phyloP scores from a whole-genome alignment of 176 grass and related monocot genomes.

The Juncus effusus region DNA sequence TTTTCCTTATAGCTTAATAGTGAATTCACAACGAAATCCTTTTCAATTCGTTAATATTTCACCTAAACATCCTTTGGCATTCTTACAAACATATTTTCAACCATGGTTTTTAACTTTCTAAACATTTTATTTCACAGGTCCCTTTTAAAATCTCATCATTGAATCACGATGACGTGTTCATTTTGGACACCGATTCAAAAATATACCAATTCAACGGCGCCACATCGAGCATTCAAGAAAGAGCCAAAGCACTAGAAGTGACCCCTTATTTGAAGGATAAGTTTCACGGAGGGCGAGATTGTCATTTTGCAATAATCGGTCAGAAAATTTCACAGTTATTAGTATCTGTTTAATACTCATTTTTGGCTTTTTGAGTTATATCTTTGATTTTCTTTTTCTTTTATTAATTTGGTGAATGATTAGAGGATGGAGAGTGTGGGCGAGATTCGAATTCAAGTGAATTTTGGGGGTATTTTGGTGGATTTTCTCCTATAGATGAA shows the following conservation, averaged over 20 bases:
- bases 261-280: slow-evolving; percentile 90
- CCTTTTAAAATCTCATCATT: slow-evolving; percentile 75
- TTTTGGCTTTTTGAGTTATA: slow-evolving; percentile 14
- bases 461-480: slow-evolving; percentile 95
- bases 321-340: slow-evolving; percentile 25
- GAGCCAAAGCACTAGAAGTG: slow-evolving; percentile 88
- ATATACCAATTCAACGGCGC: slow-evolving; percentile 97
- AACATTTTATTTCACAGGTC: slow-evolving; percentile 52
- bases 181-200: slow-evolving; percentile 74
- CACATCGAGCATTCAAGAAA: slow-evolving; percentile 98
- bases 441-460: slow-evolving; percentile 84
- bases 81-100: too few relatives aligned
- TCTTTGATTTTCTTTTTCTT: background rate
- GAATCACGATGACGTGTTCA: slow-evolving; percentile 97
- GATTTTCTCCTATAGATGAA: slow-evolving; percentile 88
- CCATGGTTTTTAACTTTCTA: background rate
- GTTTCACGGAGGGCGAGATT: slow-evolving; percentile 63
- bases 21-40: too few relatives aligned
- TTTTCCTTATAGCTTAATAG: too few relatives aligned
- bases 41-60: too few relatives aligned
- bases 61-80: too few relatives aligned
- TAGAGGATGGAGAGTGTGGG: slow-evolving; percentile 86
- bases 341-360: slow-evolving; percentile 8
- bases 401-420: background rate
- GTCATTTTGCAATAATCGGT: slow-evolving; percentile 87